phyloP scores from a whole-genome alignment of 1,139 yeast genomes.

The Candida tropicalis region DNA sequence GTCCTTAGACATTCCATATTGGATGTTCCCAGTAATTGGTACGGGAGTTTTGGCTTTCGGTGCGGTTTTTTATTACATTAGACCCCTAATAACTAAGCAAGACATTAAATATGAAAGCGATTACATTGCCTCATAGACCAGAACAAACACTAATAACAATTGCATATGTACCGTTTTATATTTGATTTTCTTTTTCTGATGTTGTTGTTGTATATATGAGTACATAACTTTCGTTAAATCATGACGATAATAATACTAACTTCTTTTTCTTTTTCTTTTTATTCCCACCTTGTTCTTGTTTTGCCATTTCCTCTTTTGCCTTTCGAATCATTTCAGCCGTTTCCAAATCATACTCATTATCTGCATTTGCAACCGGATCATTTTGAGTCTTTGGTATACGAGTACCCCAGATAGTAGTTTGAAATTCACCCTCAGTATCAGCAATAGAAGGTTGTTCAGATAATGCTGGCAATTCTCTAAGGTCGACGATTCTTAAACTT shows the following conservation, averaged over 20 bases:
- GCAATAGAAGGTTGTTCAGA: slow-evolving; percentile 11
- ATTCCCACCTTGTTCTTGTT: slow-evolving; percentile 27
- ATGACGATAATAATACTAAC: slow-evolving; percentile 26
- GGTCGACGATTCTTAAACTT: slow-evolving; percentile 34
- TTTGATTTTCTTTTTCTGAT: no score
- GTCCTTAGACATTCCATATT: slow-evolving; percentile 48
- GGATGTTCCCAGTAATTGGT: slow-evolving; percentile 60
- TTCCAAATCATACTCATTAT: slow-evolving; percentile 43
- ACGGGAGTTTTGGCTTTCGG: slow-evolving; percentile 51
- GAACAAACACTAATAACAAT: no score
- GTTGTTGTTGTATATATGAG: slow-evolving; percentile 3
- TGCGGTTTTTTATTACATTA: slow-evolving; percentile 32
- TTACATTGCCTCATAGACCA: slow-evolving; percentile 6
- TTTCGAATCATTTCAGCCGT: slow-evolving; percentile 53
- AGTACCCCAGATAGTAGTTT: slow-evolving; percentile 66
- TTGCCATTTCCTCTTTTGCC: slow-evolving; percentile 50
- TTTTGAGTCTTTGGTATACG: slow-evolving; percentile 46
- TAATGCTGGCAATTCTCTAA: slow-evolving; percentile 20
- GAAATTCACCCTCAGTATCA: slow-evolving; percentile 20
- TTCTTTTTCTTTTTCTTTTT: slow-evolving; percentile 47
- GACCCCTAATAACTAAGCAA: slow-evolving; percentile 15
- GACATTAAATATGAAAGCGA: slow-evolving; percentile 21
- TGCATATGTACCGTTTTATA: slow-evolving; percentile 4
- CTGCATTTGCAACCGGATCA: slow-evolving; percentile 19
- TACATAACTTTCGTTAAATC: slow-evolving; percentile 6